A percentile compares a stretch with the other conserved stretches of the same genome.
Conservation (phyloP, 768 basidiomycete species). For the Boletus rufocinnamomeus region DNA sequence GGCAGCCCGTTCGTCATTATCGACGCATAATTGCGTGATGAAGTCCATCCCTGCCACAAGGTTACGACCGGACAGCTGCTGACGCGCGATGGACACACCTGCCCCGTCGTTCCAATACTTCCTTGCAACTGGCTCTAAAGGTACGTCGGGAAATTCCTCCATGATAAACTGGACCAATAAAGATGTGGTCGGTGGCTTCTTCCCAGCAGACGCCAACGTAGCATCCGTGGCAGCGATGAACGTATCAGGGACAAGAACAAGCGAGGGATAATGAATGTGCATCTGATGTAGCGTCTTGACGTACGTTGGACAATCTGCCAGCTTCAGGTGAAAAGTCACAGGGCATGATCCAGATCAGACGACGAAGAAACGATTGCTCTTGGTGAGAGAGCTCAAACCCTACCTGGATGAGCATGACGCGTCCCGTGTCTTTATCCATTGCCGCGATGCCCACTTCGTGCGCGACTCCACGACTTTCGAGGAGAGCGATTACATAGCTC, state of each 20-base stretch:
- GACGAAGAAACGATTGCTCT: background rate
- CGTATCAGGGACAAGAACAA: conserved; percentile 82
- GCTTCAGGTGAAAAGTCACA: conserved; percentile 39
- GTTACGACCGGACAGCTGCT: background rate
- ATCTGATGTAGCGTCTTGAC: conserved; percentile 87
- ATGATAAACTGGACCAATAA: conserved; percentile 70
- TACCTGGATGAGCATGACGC: conserved; percentile 78
- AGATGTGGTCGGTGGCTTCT: conserved; percentile 50
- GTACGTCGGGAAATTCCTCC: conserved; percentile 70
- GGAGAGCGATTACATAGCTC: conserved; percentile 64
- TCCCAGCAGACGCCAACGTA: conserved; percentile 44
- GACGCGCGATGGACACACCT: conserved; percentile 43
- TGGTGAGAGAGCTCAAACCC: conserved; percentile 3
- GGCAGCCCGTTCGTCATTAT: conserved; percentile 80
- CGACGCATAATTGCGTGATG: conserved; percentile 71
- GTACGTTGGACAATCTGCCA: conserved; percentile 86
- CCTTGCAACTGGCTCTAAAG: conserved; percentile 70
- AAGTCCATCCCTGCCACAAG: conserved; percentile 67
- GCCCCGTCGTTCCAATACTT: conserved; percentile 86
- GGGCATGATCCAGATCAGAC: background rate
- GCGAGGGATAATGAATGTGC: conserved; percentile 69
- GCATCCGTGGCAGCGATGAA: conserved; percentile 63
- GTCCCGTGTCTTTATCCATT: conserved; percentile 76
- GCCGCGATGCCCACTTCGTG: conserved; percentile 88
- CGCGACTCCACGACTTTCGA: conserved; percentile 78